A percentile compares a stretch with the other conserved stretches of the same genome.
These are phyloP conservation scores for Oenanthe javanica DNA, from an alignment of 140 eudicot species.

Conservation along the genomic window DNA sequence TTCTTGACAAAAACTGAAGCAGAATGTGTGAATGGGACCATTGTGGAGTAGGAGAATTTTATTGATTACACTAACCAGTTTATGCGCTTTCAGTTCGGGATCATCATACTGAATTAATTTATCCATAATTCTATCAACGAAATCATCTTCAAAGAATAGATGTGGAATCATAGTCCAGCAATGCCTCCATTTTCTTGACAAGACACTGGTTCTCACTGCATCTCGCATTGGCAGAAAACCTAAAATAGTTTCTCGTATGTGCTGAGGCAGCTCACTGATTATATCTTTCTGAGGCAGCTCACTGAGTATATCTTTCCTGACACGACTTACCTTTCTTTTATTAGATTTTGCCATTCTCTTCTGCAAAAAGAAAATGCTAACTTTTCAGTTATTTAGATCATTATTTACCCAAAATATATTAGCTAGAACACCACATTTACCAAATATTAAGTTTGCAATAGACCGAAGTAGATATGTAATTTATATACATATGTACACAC, in stretches of 20 bases:
- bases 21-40: background rate
- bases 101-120: background rate
- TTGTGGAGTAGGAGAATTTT: background rate
- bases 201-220: background rate
- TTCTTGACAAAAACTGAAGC: background rate
- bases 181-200: slow-evolving; percentile 4
- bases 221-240: background rate
- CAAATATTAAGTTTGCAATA: background rate
- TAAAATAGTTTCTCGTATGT: background rate
- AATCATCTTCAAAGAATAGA: background rate
- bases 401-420: too few species aligned
- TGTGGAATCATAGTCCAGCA: too few species aligned
- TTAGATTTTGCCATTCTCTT: background rate
- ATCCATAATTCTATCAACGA: background rate
- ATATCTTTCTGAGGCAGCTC: background rate
- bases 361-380: background rate
- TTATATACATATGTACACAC: too few species aligned
- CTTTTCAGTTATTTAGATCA: background rate
- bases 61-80: background rate
- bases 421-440: background rate
- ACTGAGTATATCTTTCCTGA: background rate
- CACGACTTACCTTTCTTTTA: background rate
- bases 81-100: background rate
- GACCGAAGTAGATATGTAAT: background rate
- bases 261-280: background rate